Conservation (phyloP, 192 early-diverging fungal species). For the Piromyces sp. region DNA sequence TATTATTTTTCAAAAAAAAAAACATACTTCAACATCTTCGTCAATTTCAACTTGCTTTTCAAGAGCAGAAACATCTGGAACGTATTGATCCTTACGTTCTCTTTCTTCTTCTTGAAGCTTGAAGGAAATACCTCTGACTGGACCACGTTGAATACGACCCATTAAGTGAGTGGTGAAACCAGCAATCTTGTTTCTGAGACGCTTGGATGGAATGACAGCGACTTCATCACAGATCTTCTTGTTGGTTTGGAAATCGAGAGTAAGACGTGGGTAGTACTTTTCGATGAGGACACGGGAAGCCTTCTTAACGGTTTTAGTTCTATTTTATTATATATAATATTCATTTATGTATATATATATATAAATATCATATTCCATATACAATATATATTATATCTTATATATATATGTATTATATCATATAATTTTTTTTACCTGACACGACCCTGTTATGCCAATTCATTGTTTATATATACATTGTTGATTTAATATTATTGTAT, state of each 20-base stretch:
- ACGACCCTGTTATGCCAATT: background rate
- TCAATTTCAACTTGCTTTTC: constrained; percentile 85
- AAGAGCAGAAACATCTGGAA: constrained; percentile 95
- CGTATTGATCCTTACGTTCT: constrained; percentile 99
- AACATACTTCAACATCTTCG: constrained; percentile 66
- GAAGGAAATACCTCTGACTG: constrained; percentile 99
- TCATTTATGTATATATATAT: too few species aligned
- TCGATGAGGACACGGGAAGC: constrained; percentile 98
- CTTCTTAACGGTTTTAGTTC: constrained; percentile 99
- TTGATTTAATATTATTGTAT: too few species aligned
- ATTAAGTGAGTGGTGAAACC: constrained; percentile 99
- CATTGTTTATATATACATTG: too few species aligned
- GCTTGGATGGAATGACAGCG: constrained; percentile 93
- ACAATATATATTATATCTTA: too few species aligned
- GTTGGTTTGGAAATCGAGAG: constrained; percentile 99
- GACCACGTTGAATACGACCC: constrained; percentile 96
- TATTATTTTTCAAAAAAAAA: too few species aligned
- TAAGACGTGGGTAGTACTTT: constrained; percentile 99
- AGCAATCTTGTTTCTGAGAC: constrained; percentile 99
- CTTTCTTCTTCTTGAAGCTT: constrained; percentile 99
- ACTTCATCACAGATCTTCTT: constrained; percentile 97
- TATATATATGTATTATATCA: too few species aligned
- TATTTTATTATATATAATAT: background rate
- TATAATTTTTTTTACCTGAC: background rate
- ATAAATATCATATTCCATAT: too few species aligned